These are phyloP conservation scores for Stylonectria norvegica DNA, from an alignment of 2,329 filamentous ascomycete genomes.

Conservation along the genomic window DNA sequence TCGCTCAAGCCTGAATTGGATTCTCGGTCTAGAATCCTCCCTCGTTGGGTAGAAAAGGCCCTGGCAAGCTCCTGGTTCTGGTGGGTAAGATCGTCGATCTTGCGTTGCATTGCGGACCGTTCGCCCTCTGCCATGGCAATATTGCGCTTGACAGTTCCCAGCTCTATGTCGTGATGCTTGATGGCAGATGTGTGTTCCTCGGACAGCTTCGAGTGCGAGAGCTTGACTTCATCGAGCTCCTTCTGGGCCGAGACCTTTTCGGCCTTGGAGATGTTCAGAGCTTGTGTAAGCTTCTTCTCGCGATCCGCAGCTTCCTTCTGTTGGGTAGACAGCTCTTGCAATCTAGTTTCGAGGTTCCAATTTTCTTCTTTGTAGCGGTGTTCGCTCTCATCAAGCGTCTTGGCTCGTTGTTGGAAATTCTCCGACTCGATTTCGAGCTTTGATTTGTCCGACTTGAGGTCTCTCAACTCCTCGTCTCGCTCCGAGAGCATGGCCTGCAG, in stretches of 20 bases:
- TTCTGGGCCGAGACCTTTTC: slow-evolving; percentile 78
- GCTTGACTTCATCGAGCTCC: slow-evolving; percentile 86
- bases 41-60: slow-evolving; percentile 71
- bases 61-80: slow-evolving; percentile 91
- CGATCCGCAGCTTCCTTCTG: slow-evolving; percentile 75
- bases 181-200: slow-evolving; percentile 75
- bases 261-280: slow-evolving; percentile 63
- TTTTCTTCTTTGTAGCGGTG: slow-evolving; percentile 98
- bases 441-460: slow-evolving; percentile 69
- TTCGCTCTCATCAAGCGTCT: slow-evolving; percentile 86
- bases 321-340: slow-evolving; percentile 74
- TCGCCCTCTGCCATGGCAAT: slow-evolving; percentile 76
- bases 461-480: slow-evolving; percentile 80
- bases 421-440: slow-evolving; percentile 80
- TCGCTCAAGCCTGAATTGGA: slow-evolving; percentile 56
- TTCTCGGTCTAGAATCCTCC: slow-evolving; percentile 63
- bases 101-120: slow-evolving; percentile 71
- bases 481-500: slow-evolving; percentile 81
- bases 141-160: slow-evolving; percentile 78
- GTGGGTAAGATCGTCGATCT: slow-evolving; percentile 79
- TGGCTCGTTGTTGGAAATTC: slow-evolving; percentile 73
- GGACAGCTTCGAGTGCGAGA: slow-evolving; percentile 69
- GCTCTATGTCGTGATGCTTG: slow-evolving; percentile 85
- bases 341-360: slow-evolving; percentile 90
- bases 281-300: slow-evolving; percentile 76